Base-by-base conservation (phyloP, 441 rosid genomes). In the Erysimum pusillum region DNA sequence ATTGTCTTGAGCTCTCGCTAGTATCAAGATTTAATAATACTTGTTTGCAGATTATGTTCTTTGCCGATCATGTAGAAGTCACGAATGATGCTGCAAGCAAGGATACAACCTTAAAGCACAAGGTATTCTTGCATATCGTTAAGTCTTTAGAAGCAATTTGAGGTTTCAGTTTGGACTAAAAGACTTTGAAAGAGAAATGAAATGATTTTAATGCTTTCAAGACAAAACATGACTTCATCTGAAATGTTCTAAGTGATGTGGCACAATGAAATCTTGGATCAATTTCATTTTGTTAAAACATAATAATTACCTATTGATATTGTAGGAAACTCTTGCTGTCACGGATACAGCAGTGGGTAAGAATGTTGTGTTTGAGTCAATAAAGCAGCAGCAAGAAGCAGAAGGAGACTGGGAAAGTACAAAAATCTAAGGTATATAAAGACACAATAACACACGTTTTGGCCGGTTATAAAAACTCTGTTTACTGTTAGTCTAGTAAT, bases 351-450 rank as follows among this genome's bases (percentile, higher is more conserved):
- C 49, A 62, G 53, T 32, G 77, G 84, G 85, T 42, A 87, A 82
- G 72, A 77, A n/a, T 41, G 83, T 82, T 17, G 75, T 67, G 64
- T 75, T 87, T 4, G 84, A 81, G 74, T 67, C 87, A 83, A 86
- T 89, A 45, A 80, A 38, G 22, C 86, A 69, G 64, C 83, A 76
- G 61, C 34, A 81, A 58, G 80, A 61, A 32, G 71, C 81, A 28
- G 31, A 28, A 17, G 91, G 87, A 42, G 98, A 94, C 62, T 93
- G 98, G 97, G 90, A 98, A 65, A 84, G 87, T 42, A 90, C 99
- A 28, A 41, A 88, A 82, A 81, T 70, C 97, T 42, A 89, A 96
- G 94, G 95, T 90, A 15, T 75, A 78, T 69, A 72, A 42, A 17
- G n/a, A 36, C 39, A 61, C 31, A 64, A 7, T 69, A 41, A 11